Base-by-base conservation (phyloP, 139 green algal species). In the Marvania coccoides region DNA sequence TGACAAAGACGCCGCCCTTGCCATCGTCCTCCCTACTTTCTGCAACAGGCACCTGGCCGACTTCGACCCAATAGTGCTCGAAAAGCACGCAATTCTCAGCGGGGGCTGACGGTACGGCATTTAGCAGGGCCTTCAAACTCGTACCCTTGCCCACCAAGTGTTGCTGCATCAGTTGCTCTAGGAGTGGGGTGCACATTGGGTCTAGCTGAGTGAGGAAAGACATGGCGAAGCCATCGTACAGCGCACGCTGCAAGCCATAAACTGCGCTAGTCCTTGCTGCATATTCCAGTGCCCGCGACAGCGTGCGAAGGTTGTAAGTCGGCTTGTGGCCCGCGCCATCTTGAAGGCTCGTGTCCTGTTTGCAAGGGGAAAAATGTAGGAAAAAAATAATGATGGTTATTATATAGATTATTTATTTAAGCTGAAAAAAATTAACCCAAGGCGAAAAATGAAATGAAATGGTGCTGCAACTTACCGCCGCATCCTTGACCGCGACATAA, bases 191-290 rank as follows among this genome's bases (percentile, higher is more conserved):
- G 59, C 61, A 68, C 26, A 37, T 47, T 7, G 69, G 55, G 31
- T 84, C 72, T 47, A 95, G 82, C 72, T 93, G 86, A 5, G 95
- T 98, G 33, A 88, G 58, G 71, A 99, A 99, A 4, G 83, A 84
- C 93, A 99, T 99, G 63, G 71, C 76, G 15, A 92, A 85, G 39
- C 90, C 94, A 74, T 99, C 95, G 42, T 86, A 90, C 61, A 99
- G 87, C 6, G 88, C 75, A 6, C 90, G 80, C 65, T 87, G 78
- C 67, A 98, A 67, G 37, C 95, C 95, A 74, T 98, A 98, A 19
- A 78, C 40, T 4, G 84, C 79, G 34, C 86, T 51, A 2, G 83
- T 82, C 4, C 64, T 47, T 3, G 79, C 74, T 1, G 82, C 78
- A 63, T 97, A 99, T 78, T 95, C 85, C 45, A 99, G 77, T 0